Percentiles rank a stretch among this genome's conserved stretches.
Evolutionary conservation across 345 rosid genomes (phyloP).

Genomic region (Sonneratia alba): DNA sequence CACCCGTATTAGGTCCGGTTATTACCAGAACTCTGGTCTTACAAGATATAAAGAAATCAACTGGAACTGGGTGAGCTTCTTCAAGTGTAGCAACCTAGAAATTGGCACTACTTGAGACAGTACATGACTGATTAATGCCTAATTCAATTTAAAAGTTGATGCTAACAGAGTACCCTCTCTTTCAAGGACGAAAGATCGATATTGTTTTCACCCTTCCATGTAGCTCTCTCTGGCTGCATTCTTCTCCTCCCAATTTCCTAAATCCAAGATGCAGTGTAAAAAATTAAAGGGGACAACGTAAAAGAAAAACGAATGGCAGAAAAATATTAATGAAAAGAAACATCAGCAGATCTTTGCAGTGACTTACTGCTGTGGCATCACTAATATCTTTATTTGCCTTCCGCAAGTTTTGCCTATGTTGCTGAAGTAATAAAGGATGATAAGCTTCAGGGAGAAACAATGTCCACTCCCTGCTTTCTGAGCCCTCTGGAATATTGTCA

Average conservation of each 20-base stretch:
- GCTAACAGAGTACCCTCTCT: constrained; percentile 18
- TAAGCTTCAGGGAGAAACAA: constrained; percentile 71
- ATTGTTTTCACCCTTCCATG: constrained; percentile 17
- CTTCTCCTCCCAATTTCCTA: constrained; percentile 38
- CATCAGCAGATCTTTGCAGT: background rate
- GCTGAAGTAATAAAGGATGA: constrained; percentile 84
- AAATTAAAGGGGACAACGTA: background rate
- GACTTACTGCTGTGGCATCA: constrained; percentile 46
- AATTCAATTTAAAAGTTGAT: no score
- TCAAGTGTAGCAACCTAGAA: constrained; percentile 42
- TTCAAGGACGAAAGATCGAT: constrained; percentile 23
- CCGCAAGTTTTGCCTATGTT: constrained; percentile 53
- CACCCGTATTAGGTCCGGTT: constrained; percentile 97
- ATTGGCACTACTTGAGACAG: background rate
- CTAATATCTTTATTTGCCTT: constrained; percentile 38
- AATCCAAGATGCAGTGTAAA: background rate
- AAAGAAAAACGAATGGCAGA: background rate
- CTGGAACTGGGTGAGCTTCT: constrained; percentile 57
- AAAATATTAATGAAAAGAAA: background rate
- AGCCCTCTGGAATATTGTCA: constrained; percentile 22
- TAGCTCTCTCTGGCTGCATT: constrained; percentile 18
- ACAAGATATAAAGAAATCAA: constrained; percentile 54
- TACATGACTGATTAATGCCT: background rate
- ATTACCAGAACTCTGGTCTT: constrained; percentile 71
- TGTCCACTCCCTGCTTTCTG: constrained; percentile 43